These are phyloP conservation scores for Plasmodium vivax DNA, from an alignment of 169 alveolate genomes.

Conservation along the genomic window DNA sequence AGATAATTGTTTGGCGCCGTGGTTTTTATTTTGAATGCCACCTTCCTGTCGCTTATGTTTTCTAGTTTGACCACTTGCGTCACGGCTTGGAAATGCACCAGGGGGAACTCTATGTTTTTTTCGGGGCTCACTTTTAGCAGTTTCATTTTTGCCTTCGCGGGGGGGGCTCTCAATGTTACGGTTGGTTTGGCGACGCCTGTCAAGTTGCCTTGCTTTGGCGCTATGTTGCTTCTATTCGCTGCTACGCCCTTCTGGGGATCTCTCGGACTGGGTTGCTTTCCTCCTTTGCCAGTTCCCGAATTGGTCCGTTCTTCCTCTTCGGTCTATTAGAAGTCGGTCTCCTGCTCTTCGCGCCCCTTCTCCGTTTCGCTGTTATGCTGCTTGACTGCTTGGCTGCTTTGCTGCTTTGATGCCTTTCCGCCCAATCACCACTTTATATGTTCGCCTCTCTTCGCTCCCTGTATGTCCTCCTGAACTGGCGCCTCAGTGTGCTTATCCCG, in stretches of 20 bases:
- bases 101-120: slow-evolving; percentile 89
- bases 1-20: slow-evolving; percentile 91
- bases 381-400: too few relatives aligned
- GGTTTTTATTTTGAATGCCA: slow-evolving; percentile 90
- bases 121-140: slow-evolving; percentile 87
- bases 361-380: neutral
- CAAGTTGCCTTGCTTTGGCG: neutral
- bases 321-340: neutral
- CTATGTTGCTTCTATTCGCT: neutral
- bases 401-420: neutral
- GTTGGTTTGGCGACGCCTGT: neutral
- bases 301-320: neutral
- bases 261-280: neutral
- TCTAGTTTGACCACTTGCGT: slow-evolving; percentile 86
- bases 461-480: neutral
- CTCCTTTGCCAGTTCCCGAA: neutral
- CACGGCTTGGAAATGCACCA: slow-evolving; percentile 88
- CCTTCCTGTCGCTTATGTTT: slow-evolving; percentile 85
- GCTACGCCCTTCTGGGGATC: neutral
- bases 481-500: neutral
- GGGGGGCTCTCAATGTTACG: neutral
- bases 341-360: neutral
- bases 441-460: neutral
- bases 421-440: neutral
- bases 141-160: slow-evolving; percentile 41